phyloP scores from a whole-genome alignment of 176 grass and related monocot species.

The Aegilops sharonensis region DNA sequence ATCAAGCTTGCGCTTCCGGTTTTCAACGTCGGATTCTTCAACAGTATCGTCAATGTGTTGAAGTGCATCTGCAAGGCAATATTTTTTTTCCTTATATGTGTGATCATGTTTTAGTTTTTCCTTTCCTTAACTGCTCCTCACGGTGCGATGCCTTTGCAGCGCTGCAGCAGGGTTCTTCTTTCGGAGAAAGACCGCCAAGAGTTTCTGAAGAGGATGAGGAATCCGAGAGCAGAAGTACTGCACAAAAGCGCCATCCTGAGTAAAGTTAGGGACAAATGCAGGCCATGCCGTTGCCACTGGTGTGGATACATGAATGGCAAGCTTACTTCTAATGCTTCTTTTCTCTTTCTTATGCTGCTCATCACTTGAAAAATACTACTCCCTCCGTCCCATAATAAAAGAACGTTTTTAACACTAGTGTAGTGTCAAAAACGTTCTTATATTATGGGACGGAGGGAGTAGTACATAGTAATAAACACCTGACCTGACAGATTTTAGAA shows the following conservation, averaged over 20 bases:
- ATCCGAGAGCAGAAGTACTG: conserved; percentile 61
- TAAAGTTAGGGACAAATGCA: conserved; percentile 92
- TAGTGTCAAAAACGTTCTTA: too few relatives aligned
- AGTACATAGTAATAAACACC: background rate
- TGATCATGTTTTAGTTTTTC: background rate
- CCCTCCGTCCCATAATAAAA: too few relatives aligned
- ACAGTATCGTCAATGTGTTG: conserved; percentile 63
- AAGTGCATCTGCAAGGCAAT: conserved; percentile 96
- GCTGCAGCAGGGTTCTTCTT: conserved; percentile 81
- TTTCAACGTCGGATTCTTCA: conserved; percentile 88
- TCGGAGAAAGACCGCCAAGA: conserved; percentile 47
- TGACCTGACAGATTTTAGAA: conserved; percentile 16
- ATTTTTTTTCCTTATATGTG: background rate
- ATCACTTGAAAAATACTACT: background rate
- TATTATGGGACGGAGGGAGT: background rate
- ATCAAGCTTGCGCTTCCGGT: conserved; percentile 82
- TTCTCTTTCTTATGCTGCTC: background rate
- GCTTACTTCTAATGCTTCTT: conserved; percentile 10
- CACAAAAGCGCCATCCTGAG: conserved; percentile 61
- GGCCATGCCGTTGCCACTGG: conserved; percentile 57
- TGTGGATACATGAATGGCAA: conserved; percentile 81
- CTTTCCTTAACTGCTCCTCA: background rate
- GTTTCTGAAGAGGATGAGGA: conserved; percentile 93
- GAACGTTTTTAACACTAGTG: too few relatives aligned
- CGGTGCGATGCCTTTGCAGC: conserved; percentile 37